Conservation (phyloP, 768 basidiomycete genomes). For the Aureoboletus auriporus region DNA sequence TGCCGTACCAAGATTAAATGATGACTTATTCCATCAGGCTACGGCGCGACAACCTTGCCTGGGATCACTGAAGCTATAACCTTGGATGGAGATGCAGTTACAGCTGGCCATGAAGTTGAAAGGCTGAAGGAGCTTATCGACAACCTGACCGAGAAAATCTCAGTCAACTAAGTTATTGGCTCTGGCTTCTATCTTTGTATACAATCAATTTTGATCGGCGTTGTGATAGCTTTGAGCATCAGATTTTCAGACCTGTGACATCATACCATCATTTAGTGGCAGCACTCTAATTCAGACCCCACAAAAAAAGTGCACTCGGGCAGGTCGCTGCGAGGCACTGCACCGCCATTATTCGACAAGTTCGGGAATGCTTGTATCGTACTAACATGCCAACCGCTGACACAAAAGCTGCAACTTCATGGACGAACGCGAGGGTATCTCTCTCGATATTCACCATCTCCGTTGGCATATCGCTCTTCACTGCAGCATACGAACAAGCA, state of each 20-base stretch:
- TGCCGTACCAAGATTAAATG: background rate
- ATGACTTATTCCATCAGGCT: slow-evolving; percentile 42
- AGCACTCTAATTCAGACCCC: no score
- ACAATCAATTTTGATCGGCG: no score
- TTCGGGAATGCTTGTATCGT: no score
- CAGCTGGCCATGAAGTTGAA: slow-evolving; percentile 61
- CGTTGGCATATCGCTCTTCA: slow-evolving; percentile 47
- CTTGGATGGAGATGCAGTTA: slow-evolving; percentile 58
- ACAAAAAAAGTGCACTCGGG: no score
- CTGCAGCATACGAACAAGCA: slow-evolving; percentile 59
- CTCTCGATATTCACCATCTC: slow-evolving; percentile 28
- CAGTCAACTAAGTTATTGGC: background rate
- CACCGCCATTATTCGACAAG: no score
- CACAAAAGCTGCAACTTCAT: slow-evolving; percentile 1
- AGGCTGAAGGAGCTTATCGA: slow-evolving; percentile 54
- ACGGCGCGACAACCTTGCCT: slow-evolving; percentile 85
- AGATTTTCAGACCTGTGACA: no score
- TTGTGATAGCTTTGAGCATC: no score
- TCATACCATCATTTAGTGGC: no score
- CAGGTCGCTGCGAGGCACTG: no score
- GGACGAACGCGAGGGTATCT: slow-evolving; percentile 12
- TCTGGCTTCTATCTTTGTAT: no score
- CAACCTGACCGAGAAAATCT: slow-evolving; percentile 38
- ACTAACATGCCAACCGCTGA: slow-evolving; percentile 4
- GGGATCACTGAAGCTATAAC: slow-evolving; percentile 76